Conservation (phyloP, 75 land plant species). For the Selaginella tamariscina region DNA sequence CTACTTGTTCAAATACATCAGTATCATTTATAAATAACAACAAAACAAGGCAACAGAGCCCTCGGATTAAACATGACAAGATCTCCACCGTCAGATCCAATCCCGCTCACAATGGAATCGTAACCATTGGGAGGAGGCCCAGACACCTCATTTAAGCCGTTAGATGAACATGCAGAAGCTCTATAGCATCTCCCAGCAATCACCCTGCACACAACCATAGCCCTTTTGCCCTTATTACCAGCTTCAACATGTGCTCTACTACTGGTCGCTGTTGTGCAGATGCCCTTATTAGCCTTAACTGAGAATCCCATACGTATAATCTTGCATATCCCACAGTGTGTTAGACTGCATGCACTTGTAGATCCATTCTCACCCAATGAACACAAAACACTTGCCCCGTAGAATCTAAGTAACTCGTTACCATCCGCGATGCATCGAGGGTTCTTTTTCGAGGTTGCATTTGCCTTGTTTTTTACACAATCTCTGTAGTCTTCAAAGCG, state of each 20-base stretch:
- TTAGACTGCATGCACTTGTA: conserved; percentile 43
- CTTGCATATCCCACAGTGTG: conserved; percentile 51
- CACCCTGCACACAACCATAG: conserved; percentile 76
- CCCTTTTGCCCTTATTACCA: conserved; percentile 35
- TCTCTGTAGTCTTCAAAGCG: conserved; percentile 77
- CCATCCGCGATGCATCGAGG: conserved; percentile 83
- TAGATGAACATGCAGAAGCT: conserved; percentile 19
- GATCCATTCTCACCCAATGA: conserved; percentile 51
- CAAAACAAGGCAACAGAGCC: conserved; percentile 85
- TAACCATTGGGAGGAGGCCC: conserved; percentile 37
- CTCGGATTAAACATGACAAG: conserved; percentile 58
- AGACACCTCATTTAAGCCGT: conserved; percentile 29
- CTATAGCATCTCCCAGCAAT: conserved; percentile 72
- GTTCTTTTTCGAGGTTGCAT: conserved; percentile 63
- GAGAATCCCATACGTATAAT: conserved; percentile 63
- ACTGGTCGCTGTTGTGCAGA: conserved; percentile 71
- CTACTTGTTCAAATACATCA: too few species aligned
- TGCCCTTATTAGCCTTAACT: conserved; percentile 36
- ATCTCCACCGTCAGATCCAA: conserved; percentile 64
- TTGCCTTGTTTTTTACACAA: conserved; percentile 53
- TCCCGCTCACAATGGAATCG: conserved; percentile 66
- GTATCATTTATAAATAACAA: conserved; percentile 58
- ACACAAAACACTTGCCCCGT: conserved; percentile 60
- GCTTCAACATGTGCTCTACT: conserved; percentile 41
- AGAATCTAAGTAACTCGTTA: conserved; percentile 66